phyloP scores from a whole-genome alignment of 2,329 filamentous ascomycete species.

The Eurotiales sp. region DNA sequence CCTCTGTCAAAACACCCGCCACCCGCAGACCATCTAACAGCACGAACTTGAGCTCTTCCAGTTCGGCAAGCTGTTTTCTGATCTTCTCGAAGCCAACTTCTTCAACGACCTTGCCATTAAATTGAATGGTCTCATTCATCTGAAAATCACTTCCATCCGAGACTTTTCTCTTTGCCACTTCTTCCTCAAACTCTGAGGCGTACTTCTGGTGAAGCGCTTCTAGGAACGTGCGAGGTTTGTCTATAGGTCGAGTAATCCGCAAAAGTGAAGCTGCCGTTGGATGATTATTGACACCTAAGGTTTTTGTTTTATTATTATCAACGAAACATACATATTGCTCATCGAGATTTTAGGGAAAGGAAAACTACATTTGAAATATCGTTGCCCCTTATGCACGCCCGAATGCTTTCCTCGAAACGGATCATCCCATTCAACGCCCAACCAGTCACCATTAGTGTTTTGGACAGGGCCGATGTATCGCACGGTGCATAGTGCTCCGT shows the following conservation, averaged over 20 bases:
- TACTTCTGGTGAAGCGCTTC: conserved; percentile 82
- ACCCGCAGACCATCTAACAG: conserved; percentile 76
- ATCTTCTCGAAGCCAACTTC: conserved; percentile 97
- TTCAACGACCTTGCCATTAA: conserved; percentile 80
- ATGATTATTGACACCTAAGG: conserved; percentile 56
- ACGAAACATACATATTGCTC: neutral
- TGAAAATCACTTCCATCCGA: neutral
- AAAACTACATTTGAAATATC: conserved; percentile 74
- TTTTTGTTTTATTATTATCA: conserved; percentile 17
- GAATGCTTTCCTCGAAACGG: conserved; percentile 81
- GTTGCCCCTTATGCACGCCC: conserved; percentile 71
- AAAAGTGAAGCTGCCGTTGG: conserved; percentile 81
- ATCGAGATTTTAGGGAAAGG: neutral
- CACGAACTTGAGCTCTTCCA: conserved; percentile 74
- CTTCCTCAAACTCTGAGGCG: conserved; percentile 54
- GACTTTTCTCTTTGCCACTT: conserved; percentile 17
- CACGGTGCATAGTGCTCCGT: conserved; percentile 74
- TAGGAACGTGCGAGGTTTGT: conserved; percentile 68
- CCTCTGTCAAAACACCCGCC: conserved; percentile 29
- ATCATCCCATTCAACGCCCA: conserved; percentile 97
- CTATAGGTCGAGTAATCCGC: conserved; percentile 67
- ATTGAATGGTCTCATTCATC: conserved; percentile 58
- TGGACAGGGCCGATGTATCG: conserved; percentile 75
- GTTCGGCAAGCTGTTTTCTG: conserved; percentile 67
- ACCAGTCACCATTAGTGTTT: conserved; percentile 74